phyloP scores from a whole-genome alignment of 257 asterid species.

The Plantago elongata region DNA sequence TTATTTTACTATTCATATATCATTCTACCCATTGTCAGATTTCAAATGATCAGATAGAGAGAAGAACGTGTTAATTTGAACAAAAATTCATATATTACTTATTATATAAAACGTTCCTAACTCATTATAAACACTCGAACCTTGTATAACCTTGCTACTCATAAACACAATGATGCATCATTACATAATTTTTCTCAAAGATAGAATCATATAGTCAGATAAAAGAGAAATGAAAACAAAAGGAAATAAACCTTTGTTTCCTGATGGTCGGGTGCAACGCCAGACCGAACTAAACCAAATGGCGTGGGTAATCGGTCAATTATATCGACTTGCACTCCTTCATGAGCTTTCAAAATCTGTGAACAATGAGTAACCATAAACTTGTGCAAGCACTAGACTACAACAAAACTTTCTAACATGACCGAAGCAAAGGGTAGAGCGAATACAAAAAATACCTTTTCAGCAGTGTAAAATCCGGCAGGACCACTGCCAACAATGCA shows the following conservation, averaged over 20 bases:
- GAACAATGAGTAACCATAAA: not conserved
- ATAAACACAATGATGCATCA: too few relatives aligned
- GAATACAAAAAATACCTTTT: constrained; percentile 48
- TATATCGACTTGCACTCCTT: constrained; percentile 70
- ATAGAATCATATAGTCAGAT: too few relatives aligned
- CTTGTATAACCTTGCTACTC: too few relatives aligned
- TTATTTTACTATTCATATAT: too few relatives aligned
- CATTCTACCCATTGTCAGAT: too few relatives aligned
- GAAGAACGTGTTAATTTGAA: too few relatives aligned
- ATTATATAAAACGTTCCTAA: too few relatives aligned
- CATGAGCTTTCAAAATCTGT: constrained; percentile 73
- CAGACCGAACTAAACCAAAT: constrained; percentile 88
- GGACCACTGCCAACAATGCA: constrained; percentile 96
- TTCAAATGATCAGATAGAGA: too few relatives aligned
- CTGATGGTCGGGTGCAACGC: constrained; percentile 97
- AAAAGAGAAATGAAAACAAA: not conserved
- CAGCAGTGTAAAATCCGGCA: constrained; percentile 90
- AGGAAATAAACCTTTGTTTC: constrained; percentile 71
- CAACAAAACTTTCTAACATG: too few relatives aligned
- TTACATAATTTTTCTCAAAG: too few relatives aligned
- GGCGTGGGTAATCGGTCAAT: constrained; percentile 93
- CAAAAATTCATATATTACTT: too few relatives aligned
- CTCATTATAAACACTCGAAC: too few relatives aligned
- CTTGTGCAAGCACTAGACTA: not conserved
- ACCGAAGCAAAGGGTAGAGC: not conserved